Percentiles rank a stretch among this genome's conserved stretches.
Evolutionary conservation across 2,329 filamentous ascomycete species (phyloP).

Genomic region (Trichoderma sp.): DNA sequence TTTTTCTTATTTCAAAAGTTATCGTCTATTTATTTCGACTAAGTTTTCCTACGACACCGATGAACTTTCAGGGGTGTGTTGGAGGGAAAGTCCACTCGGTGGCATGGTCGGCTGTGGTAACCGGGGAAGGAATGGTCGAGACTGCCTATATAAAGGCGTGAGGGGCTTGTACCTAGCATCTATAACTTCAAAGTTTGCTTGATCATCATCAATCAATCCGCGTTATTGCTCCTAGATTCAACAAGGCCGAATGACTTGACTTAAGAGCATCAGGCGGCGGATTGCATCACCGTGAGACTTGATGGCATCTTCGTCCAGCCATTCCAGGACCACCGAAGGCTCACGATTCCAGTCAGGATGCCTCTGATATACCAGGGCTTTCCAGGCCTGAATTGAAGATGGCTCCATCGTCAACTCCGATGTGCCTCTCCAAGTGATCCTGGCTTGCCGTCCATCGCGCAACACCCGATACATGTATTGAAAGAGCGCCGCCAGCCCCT

Average conservation of each 20-base stretch:
- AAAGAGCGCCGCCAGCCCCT: conserved; percentile 34
- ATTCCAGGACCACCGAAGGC: conserved; percentile 26
- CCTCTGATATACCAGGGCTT: conserved; percentile 27
- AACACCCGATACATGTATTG: conserved; percentile 31
- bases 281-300: conserved; percentile 33
- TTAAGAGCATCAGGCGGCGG: conserved; percentile 28
- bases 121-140: too few species aligned
- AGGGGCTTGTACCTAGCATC: too few species aligned
- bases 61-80: too few species aligned
- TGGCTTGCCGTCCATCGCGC: conserved; percentile 17
- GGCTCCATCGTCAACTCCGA: conserved; percentile 23
- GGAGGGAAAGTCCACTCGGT: too few species aligned
- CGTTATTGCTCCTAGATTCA: too few species aligned
- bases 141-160: too few species aligned
- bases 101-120: too few species aligned
- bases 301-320: conserved; percentile 23
- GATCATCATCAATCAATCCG: too few species aligned
- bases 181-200: too few species aligned
- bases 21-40: too few species aligned
- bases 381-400: conserved; percentile 30
- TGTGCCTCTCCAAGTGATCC: conserved; percentile 30
- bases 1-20: too few species aligned
- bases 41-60: too few species aligned
- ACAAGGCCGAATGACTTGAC: conserved; percentile 27
- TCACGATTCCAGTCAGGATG: background rate